Conservation (phyloP, 306 rosid species). For the Adenanthera pavonina region DNA sequence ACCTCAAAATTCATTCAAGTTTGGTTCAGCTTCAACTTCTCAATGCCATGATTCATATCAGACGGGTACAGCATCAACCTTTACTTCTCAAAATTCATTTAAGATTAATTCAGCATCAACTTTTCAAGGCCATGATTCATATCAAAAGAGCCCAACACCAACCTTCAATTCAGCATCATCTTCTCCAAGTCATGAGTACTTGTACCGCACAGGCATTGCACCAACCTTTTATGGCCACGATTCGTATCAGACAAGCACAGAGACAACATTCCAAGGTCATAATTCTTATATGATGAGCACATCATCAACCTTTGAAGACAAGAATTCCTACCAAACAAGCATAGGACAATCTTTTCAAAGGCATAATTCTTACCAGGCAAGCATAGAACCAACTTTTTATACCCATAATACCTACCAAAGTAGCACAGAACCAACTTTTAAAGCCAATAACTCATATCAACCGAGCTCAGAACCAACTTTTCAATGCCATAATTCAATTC, state of each 20-base stretch:
- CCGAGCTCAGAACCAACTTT: not conserved
- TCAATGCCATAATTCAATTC: not conserved
- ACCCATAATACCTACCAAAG: not conserved
- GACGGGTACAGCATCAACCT: not conserved
- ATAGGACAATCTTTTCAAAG: too few species aligned
- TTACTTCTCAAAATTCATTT: not conserved
- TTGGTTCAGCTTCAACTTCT: not conserved
- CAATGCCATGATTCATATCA: not conserved
- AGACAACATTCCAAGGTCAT: not conserved
- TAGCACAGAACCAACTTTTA: not conserved
- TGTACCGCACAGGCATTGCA: not conserved
- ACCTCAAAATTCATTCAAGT: not conserved
- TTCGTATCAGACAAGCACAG: not conserved
- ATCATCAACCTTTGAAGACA: not conserved
- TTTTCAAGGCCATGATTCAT: not conserved
- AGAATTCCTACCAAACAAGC: not conserved
- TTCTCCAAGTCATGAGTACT: not conserved
- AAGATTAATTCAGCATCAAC: not conserved
- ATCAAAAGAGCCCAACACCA: not conserved
- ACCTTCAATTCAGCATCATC: not conserved
- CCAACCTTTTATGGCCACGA: not conserved
- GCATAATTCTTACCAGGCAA: not conserved
- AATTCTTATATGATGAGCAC: not conserved
- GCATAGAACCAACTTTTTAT: not conserved
- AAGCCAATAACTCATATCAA: not conserved